These are phyloP conservation scores for Colletotrichum navitas DNA, from an alignment of 2,329 filamentous ascomycete species.

Conservation along the genomic window DNA sequence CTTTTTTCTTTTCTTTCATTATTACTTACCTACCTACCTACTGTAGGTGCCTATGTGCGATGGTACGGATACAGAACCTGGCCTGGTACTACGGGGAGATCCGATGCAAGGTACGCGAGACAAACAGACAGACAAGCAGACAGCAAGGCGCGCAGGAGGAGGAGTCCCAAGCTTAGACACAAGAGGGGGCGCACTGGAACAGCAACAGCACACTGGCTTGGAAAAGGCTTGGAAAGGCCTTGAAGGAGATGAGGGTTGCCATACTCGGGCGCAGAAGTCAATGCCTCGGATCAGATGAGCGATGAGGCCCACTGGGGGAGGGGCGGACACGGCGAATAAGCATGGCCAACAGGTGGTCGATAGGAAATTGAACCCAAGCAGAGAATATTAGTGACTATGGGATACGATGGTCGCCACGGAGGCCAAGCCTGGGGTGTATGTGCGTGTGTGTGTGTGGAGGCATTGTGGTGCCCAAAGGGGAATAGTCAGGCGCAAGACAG, in stretches of 20 bases:
- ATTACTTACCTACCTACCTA: neutral
- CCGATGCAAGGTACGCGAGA: constrained; percentile 11
- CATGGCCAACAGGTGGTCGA: constrained; percentile 31
- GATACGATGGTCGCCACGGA: constrained; percentile 29
- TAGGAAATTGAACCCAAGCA: constrained; percentile 39
- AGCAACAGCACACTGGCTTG: constrained; percentile 18
- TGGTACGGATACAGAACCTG: neutral
- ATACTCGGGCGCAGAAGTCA: constrained; percentile 10
- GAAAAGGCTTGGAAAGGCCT: neutral
- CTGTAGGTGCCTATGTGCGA: neutral
- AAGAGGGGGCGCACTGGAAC: neutral
- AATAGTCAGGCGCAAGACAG: neutral
- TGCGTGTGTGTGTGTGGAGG: neutral
- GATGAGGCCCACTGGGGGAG: constrained; percentile 18
- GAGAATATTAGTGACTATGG: constrained; percentile 24
- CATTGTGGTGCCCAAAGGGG: neutral
- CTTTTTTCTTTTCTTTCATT: neutral
- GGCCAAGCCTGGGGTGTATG: constrained; percentile 12
- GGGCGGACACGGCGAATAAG: constrained; percentile 7
- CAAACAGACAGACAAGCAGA: neutral
- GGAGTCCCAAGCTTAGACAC: neutral
- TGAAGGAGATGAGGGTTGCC: constrained; percentile 30
- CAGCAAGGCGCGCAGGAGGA: constrained; percentile 14
- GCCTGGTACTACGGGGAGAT: neutral
- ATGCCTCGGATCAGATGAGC: constrained; percentile 34